Base-by-base conservation (phyloP, 1,284 basidiomycete genomes). In the Rugosomyces carneus region DNA sequence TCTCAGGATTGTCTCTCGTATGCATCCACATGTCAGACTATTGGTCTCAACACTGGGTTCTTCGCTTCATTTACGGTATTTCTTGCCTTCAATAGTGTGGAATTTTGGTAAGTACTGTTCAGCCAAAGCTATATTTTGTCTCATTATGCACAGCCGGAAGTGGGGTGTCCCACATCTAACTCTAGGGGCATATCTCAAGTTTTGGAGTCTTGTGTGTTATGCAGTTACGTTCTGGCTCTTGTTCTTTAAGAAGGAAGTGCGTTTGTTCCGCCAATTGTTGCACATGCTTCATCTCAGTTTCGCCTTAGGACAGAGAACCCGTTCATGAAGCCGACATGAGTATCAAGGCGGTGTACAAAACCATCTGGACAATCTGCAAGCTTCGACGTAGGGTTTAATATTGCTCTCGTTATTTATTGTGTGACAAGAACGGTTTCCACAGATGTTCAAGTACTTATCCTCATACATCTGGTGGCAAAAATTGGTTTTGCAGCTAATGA, bases 61-160 rank as follows among this genome's bases (percentile, higher is more conserved):
- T 96, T 99, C 58, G 78, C 94, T 32, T 93, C 91, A 5, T 99
- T 98, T 61, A 99, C 96, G 20, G 93, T 99, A 20, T 99, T 99
- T 62, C 76, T 99, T 24, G 95, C 96, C 0, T 84, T 99, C 62
- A 99, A 98, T 63, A 93, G 90, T 56, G 84, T 93, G 57, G 87
- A 89, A 36, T 99, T 99, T 60, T 78, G 81, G 89, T 93, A 57
- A 48, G 84, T 73, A 8, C 32, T 13, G 16, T 19, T 37, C 42
- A 48, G n/a, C 42, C 32, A 20, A 23, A 29, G 34, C 16, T 23
- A 32, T 42, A 29, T 29, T 11, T 13, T 24, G 23, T 18, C 27
- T 44, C 39, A 53, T 40, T 6, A 44, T 31, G 37, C 34, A 45
- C 36, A 87, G 82, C 37, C 61, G 70, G 47, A 93, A 84, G 67